Percentiles rank a stretch among this genome's conserved stretches.
phyloP scores from a whole-genome alignment of 768 basidiomycete genomes.

The Podaxis sp. region DNA sequence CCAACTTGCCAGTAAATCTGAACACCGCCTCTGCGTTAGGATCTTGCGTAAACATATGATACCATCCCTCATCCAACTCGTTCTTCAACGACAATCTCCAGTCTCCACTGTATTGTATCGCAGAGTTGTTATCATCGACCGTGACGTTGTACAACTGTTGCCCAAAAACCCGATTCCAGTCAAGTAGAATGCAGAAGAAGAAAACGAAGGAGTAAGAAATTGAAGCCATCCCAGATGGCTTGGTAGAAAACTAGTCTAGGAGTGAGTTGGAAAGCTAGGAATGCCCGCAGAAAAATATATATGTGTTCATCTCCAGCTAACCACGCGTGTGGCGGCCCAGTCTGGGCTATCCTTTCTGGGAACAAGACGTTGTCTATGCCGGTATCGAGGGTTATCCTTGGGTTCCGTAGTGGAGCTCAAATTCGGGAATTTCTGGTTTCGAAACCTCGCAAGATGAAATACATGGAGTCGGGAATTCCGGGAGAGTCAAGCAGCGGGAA shows the following conservation, averaged over 20 bases:
- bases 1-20: constrained; percentile 9
- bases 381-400: neutral
- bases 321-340: neutral
- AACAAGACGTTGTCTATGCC: neutral
- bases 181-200: neutral
- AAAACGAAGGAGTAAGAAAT: neutral
- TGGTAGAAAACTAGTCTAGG: neutral
- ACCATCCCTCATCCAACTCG: neutral
- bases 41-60: neutral
- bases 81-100: neutral
- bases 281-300: neutral
- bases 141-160: constrained; percentile 9
- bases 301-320: neutral
- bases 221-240: constrained; percentile 7
- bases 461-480: neutral
- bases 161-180: neutral
- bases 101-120: neutral
- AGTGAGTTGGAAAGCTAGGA: neutral
- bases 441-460: neutral
- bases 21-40: constrained; percentile 11
- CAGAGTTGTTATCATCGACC: constrained; percentile 8
- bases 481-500: neutral
- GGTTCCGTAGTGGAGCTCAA: too few relatives aligned
- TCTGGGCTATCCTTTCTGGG: neutral
- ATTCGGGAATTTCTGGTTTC: neutral